Evolutionary conservation across 139 green algal species (phyloP).

Genomic region (Micractinium sp.): DNA sequence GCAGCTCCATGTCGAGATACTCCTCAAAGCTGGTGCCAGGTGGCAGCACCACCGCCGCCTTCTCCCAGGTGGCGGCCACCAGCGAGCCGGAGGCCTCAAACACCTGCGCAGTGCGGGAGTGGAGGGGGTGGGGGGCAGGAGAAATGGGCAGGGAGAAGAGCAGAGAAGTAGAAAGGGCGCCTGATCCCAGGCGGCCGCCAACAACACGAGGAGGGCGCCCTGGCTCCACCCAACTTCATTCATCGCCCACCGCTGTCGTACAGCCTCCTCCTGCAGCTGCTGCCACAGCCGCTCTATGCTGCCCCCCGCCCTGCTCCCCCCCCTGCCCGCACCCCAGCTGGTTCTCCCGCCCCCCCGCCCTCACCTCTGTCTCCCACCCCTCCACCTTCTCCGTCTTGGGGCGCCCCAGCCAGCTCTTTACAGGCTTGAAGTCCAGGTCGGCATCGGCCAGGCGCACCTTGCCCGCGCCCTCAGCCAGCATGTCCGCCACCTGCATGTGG

Average conservation of each 20-base stretch:
- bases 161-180: neutral
- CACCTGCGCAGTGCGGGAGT: neutral
- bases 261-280: neutral
- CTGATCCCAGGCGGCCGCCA: too few relatives aligned
- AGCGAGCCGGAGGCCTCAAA: conserved; percentile 73
- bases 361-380: conserved; percentile 27
- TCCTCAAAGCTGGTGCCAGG: conserved; percentile 59
- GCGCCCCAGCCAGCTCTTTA: conserved; percentile 52
- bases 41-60: conserved; percentile 41
- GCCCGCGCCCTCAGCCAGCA: conserved; percentile 42
- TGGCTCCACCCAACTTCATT: neutral
- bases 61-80: conserved; percentile 34
- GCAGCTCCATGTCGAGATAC: conserved; percentile 60
- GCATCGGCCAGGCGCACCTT: conserved; percentile 51
- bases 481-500: conserved; percentile 33
- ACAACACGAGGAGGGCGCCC: too few relatives aligned
- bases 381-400: conserved; percentile 58
- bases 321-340: too few relatives aligned
- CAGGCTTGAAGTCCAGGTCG: conserved; percentile 53
- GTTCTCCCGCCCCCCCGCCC: neutral
- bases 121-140: neutral
- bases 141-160: neutral
- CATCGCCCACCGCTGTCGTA: neutral
- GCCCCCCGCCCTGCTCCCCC: neutral
- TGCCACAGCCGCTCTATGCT: neutral